phyloP scores from a whole-genome alignment of 345 rosid species.

The Eucalyptus camaldulensis region DNA sequence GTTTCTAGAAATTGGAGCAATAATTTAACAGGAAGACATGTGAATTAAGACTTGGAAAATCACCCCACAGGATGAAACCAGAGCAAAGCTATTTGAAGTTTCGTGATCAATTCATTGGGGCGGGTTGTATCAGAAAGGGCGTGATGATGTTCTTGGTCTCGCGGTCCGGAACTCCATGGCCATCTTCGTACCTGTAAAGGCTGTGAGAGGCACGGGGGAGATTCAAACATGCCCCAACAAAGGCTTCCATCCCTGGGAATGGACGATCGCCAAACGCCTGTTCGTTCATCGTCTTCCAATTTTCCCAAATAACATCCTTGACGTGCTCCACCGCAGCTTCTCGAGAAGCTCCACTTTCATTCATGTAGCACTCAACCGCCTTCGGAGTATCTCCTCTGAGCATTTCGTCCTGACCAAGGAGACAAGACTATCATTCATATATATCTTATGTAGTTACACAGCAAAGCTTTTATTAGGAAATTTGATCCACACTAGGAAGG shows the following conservation, averaged over 20 bases:
- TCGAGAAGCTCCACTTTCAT: not conserved
- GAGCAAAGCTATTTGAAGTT: not conserved
- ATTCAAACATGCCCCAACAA: not conserved
- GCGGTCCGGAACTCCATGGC: not conserved
- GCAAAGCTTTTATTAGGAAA: not conserved
- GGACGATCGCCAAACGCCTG: not conserved
- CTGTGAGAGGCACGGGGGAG: not conserved
- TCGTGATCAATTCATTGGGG: not conserved
- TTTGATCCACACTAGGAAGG: not conserved
- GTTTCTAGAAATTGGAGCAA: no score
- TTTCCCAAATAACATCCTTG: not conserved
- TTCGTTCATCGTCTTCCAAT: constrained; percentile 8
- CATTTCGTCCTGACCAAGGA: not conserved
- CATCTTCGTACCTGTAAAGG: constrained; percentile 5
- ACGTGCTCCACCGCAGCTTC: not conserved
- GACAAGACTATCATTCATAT: not conserved
- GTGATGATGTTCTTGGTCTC: not conserved
- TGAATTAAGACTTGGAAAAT: not conserved
- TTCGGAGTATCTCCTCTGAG: constrained; percentile 6
- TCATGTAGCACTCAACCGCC: constrained; percentile 4
- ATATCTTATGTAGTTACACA: not conserved
- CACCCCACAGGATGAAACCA: no score
- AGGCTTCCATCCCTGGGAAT: not conserved
- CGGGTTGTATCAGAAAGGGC: not conserved
- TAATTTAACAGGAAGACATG: not conserved